Conservation (phyloP, 305 asterid genomes). For the Ilex paraguariensis region DNA sequence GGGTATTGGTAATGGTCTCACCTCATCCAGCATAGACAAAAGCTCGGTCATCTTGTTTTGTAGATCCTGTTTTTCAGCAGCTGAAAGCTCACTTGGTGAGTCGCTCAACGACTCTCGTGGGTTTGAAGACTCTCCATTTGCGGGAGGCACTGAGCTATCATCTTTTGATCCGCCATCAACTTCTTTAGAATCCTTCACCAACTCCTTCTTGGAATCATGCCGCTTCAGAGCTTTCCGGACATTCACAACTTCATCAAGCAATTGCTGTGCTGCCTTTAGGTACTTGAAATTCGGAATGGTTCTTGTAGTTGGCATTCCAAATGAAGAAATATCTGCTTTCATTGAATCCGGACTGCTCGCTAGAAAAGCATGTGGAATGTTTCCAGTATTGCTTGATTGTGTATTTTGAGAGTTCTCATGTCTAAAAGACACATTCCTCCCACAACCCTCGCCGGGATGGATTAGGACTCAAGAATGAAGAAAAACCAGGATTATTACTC, state of each 20-base stretch:
- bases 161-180: conserved; percentile 31
- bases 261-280: conserved; percentile 68
- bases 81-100: conserved; percentile 41
- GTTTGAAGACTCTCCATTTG: conserved; percentile 27
- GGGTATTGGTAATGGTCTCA: conserved; percentile 16
- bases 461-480: conserved; percentile 33
- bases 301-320: conserved; percentile 41
- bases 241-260: conserved; percentile 82
- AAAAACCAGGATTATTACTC: conserved; percentile 33
- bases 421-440: conserved; percentile 30
- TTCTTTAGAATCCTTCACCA: conserved; percentile 32
- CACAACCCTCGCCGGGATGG: conserved; percentile 30
- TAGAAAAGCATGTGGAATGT: conserved; percentile 24
- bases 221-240: conserved; percentile 59
- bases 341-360: conserved; percentile 22
- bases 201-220: conserved; percentile 31
- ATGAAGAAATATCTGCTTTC: conserved; percentile 31
- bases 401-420: conserved; percentile 37
- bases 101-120: conserved; percentile 29
- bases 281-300: conserved; percentile 58
- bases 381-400: conserved; percentile 31
- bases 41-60: conserved; percentile 69
- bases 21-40: conserved; percentile 84
- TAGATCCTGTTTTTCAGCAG: conserved; percentile 69
- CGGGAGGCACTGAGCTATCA: conserved; percentile 39